These are phyloP conservation scores for Sclerotinia glacialis DNA, from an alignment of 2,329 filamentous ascomycete species.

Conservation along the genomic window DNA sequence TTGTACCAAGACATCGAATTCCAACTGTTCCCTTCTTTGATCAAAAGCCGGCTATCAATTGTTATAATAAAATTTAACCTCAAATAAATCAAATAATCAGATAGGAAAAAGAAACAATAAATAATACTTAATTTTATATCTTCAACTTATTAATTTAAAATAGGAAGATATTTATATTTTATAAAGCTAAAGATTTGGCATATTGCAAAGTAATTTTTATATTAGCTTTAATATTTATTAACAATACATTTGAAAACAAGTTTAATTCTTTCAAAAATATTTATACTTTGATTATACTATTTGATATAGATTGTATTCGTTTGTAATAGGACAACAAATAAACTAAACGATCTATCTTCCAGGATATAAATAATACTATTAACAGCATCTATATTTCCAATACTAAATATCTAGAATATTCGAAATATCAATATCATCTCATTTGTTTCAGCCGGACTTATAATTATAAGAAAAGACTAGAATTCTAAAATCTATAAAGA, in stretches of 20 bases:
- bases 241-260: slow-evolving; percentile 33
- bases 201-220: slow-evolving; percentile 27
- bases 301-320: slow-evolving; percentile 27
- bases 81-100: slow-evolving; percentile 34
- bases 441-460: slow-evolving; percentile 40
- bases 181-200: slow-evolving; percentile 31
- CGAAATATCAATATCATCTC: slow-evolving; percentile 41
- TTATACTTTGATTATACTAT: slow-evolving; percentile 33
- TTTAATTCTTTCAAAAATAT: slow-evolving; percentile 31
- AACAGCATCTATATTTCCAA: slow-evolving; percentile 26
- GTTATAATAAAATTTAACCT: slow-evolving; percentile 34
- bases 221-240: slow-evolving; percentile 34
- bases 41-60: slow-evolving; percentile 26
- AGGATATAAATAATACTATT: slow-evolving; percentile 27
- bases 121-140: slow-evolving; percentile 5
- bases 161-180: slow-evolving; percentile 35
- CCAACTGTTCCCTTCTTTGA: slow-evolving; percentile 31
- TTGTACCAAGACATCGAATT: slow-evolving; percentile 36
- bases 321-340: slow-evolving; percentile 32
- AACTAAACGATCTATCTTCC: slow-evolving; percentile 31
- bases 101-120: slow-evolving; percentile 30
- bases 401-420: slow-evolving; percentile 40
- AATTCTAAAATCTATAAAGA: slow-evolving; percentile 34
- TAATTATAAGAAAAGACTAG: slow-evolving; percentile 31
- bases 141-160: slow-evolving; percentile 19